phyloP scores from a whole-genome alignment of 2,329 filamentous ascomycete species.

The Aspergillus thermomutatus region DNA sequence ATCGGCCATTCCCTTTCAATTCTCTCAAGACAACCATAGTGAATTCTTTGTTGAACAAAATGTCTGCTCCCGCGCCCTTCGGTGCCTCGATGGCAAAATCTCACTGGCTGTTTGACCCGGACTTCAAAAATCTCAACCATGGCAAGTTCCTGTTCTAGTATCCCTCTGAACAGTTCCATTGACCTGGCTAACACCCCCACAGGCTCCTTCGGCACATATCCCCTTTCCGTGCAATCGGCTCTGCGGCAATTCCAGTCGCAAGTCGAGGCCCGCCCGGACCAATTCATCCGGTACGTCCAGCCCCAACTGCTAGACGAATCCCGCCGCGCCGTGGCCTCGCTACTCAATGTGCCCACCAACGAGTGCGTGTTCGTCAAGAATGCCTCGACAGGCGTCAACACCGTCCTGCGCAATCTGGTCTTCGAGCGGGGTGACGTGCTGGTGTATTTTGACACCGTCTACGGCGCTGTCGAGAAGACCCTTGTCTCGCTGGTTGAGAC shows the following conservation, averaged over 20 bases:
- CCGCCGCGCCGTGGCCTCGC: slow-evolving; percentile 60
- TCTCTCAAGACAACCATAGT: not conserved
- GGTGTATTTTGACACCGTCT: slow-evolving; percentile 74
- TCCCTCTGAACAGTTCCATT: not conserved
- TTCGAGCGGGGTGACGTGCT: slow-evolving; percentile 70
- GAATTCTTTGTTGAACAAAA: not conserved
- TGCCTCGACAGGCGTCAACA: slow-evolving; percentile 69
- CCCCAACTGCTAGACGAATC: slow-evolving; percentile 61
- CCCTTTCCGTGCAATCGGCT: slow-evolving; percentile 57
- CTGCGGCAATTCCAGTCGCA: slow-evolving; percentile 64
- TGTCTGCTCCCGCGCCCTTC: slow-evolving; percentile 37
- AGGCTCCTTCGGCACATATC: slow-evolving; percentile 75
- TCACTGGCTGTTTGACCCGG: slow-evolving; percentile 66
- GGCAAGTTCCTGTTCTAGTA: slow-evolving; percentile 47
- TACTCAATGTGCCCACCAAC: slow-evolving; percentile 64
- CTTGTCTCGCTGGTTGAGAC: slow-evolving; percentile 71
- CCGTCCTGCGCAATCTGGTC: slow-evolving; percentile 69
- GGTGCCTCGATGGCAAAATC: slow-evolving; percentile 53
- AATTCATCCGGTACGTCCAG: slow-evolving; percentile 69
- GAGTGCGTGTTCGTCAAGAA: slow-evolving; percentile 77
- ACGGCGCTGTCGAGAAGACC: slow-evolving; percentile 72
- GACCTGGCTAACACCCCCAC: slow-evolving; percentile 1
- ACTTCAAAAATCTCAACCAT: slow-evolving; percentile 75
- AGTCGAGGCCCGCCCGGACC: slow-evolving; percentile 67
- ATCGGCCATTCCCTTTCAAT: not conserved